A percentile compares a stretch with the other conserved stretches of the same genome.
phyloP scores from a whole-genome alignment of 2,329 filamentous ascomycete species.

The Ceratocystis destructans region DNA sequence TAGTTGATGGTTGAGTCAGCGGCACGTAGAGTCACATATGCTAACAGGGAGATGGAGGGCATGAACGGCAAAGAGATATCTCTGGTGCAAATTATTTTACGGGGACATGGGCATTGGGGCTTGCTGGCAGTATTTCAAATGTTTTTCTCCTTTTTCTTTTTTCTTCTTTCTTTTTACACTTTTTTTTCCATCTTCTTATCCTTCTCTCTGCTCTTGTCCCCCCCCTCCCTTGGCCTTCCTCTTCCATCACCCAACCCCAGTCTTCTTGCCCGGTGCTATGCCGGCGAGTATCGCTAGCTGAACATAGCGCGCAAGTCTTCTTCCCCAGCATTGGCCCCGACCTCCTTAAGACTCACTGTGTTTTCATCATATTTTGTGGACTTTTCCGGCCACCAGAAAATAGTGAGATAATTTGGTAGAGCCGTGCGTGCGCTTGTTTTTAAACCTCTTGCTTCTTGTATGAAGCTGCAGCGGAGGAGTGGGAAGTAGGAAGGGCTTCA shows the following conservation, averaged over 20 bases:
- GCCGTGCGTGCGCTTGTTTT: background rate
- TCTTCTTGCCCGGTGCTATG: conserved; percentile 3
- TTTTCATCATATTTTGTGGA: conserved; percentile 1
- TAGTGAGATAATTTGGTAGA: background rate
- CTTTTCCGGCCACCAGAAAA: background rate
- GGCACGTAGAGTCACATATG: background rate
- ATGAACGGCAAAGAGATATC: background rate
- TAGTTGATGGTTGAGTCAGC: background rate
- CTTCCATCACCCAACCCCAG: background rate
- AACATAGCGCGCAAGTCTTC: background rate
- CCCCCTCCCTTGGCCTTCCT: background rate
- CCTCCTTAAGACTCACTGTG: background rate
- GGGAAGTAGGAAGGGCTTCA: too few species aligned
- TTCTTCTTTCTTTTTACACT: background rate
- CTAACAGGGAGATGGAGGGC: background rate
- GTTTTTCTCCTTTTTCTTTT: background rate
- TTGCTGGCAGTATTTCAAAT: background rate
- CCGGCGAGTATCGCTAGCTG: background rate
- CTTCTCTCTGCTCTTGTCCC: background rate
- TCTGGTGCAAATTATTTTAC: background rate
- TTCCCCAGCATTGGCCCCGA: background rate
- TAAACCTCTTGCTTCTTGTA: background rate
- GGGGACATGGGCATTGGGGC: too few species aligned
- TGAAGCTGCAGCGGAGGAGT: background rate
- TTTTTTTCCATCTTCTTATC: background rate